Conservation (phyloP, 1,139 yeast species). For the Debaryomyces coudertii region DNA sequence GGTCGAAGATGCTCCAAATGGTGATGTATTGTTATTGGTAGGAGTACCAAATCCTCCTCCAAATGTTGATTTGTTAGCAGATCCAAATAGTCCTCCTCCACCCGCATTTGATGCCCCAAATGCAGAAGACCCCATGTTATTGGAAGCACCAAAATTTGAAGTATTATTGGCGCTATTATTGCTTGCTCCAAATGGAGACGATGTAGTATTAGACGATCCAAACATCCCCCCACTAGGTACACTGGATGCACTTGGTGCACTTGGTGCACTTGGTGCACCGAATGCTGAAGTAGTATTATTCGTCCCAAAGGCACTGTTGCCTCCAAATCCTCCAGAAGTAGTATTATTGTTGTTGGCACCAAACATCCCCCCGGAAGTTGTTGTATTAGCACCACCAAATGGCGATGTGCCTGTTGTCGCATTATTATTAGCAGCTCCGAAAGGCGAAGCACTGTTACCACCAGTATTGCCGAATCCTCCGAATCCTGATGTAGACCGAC, state of each 20-base stretch:
- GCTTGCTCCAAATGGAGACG: slow-evolving; percentile 31
- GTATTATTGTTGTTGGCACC: slow-evolving; percentile 25
- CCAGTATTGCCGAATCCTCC: slow-evolving; percentile 60
- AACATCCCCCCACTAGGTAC: slow-evolving; percentile 27
- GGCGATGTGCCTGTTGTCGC: slow-evolving; percentile 29
- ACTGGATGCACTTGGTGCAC: slow-evolving; percentile 20
- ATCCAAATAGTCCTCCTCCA: slow-evolving; percentile 29
- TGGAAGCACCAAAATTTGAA: slow-evolving; percentile 26
- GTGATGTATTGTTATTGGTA: slow-evolving; percentile 20
- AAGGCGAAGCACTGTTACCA: slow-evolving; percentile 35
- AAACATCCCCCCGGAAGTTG: slow-evolving; percentile 22
- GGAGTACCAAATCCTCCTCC: slow-evolving; percentile 24
- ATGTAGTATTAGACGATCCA: slow-evolving; percentile 25
- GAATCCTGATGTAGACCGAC: slow-evolving; percentile 55
- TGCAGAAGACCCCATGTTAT: slow-evolving; percentile 20
- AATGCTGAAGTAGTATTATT: slow-evolving; percentile 21
- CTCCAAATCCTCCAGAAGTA: slow-evolving; percentile 34
- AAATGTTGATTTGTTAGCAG: slow-evolving; percentile 24
- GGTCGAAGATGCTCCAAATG: slow-evolving; percentile 25
- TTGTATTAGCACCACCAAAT: slow-evolving; percentile 33
- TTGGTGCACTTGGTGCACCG: slow-evolving; percentile 22
- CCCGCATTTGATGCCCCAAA: slow-evolving; percentile 30
- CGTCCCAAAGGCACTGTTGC: slow-evolving; percentile 27
- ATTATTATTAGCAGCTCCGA: slow-evolving; percentile 30
- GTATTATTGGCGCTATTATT: slow-evolving; percentile 18